Conservation (phyloP, 305 asterid species). For the Solanum hybrid region DNA sequence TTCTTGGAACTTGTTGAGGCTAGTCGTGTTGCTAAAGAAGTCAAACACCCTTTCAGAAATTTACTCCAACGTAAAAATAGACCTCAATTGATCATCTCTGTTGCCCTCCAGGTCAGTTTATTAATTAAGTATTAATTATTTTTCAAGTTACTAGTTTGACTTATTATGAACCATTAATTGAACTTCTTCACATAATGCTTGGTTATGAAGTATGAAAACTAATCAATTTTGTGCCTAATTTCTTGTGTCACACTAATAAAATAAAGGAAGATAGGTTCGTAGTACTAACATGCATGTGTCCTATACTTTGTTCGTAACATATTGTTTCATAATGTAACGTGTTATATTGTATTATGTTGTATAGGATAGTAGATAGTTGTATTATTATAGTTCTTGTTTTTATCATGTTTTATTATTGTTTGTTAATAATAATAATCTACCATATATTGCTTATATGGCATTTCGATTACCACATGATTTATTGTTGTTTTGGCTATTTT, state of each 20-base stretch:
- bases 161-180: neutral
- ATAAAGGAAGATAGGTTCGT: no score
- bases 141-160: neutral
- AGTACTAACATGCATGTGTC: neutral
- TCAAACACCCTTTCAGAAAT: constrained; percentile 82
- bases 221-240: neutral
- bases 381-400: neutral
- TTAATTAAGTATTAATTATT: neutral
- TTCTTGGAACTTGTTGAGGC: constrained; percentile 69
- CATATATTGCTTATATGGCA: neutral
- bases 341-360: no score
- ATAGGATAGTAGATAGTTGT: no score
- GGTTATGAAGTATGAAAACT: neutral
- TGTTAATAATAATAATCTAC: neutral
- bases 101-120: constrained; percentile 49
- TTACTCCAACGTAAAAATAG: constrained; percentile 64
- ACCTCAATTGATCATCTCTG: constrained; percentile 66
- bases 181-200: neutral
- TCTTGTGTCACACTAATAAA: neutral
- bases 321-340: neutral
- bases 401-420: neutral
- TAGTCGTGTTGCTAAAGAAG: constrained; percentile 65
- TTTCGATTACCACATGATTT: neutral
- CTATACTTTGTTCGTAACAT: no score
- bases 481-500: neutral